phyloP scores from a whole-genome alignment of 1,284 basidiomycete species.

The Ustilago sp. region DNA sequence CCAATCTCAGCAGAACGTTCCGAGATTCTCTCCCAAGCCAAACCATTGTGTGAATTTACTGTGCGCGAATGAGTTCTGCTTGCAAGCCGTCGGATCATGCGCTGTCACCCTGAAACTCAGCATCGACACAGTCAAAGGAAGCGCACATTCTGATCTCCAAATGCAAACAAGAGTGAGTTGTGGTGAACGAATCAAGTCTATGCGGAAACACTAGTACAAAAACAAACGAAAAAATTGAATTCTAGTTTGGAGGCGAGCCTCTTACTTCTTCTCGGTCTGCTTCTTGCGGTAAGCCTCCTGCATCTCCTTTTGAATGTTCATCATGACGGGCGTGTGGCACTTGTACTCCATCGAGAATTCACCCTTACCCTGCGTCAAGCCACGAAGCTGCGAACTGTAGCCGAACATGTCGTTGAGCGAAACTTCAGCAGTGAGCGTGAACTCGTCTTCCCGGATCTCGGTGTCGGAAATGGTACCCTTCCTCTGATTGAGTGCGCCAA shows the following conservation, averaged over 20 bases:
- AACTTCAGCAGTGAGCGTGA: slow-evolving; percentile 90
- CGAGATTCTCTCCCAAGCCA: background rate
- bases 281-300: slow-evolving; percentile 72
- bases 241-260: background rate
- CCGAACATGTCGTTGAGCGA: slow-evolving; percentile 99
- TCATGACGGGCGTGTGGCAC: slow-evolving; percentile 84
- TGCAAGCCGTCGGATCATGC: background rate
- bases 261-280: slow-evolving; percentile 49
- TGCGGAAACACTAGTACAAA: slow-evolving; percentile 18
- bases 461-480: slow-evolving; percentile 95
- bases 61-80: background rate
- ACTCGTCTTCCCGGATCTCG: slow-evolving; percentile 97
- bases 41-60: background rate
- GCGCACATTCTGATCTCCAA: background rate
- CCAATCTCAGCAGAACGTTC: background rate
- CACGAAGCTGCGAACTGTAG: slow-evolving; percentile 77
- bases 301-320: slow-evolving; percentile 86
- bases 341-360: slow-evolving; percentile 87
- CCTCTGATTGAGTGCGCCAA: slow-evolving; percentile 92
- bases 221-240: slow-evolving; percentile 8
- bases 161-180: slow-evolving; percentile 20
- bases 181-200: slow-evolving; percentile 27
- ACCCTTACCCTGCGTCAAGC: slow-evolving; percentile 80
- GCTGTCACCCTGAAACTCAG: background rate
- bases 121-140: background rate